These are phyloP conservation scores for Macadamia integrifolia DNA, from an alignment of 164 flowering plant species.

Conservation along the genomic window DNA sequence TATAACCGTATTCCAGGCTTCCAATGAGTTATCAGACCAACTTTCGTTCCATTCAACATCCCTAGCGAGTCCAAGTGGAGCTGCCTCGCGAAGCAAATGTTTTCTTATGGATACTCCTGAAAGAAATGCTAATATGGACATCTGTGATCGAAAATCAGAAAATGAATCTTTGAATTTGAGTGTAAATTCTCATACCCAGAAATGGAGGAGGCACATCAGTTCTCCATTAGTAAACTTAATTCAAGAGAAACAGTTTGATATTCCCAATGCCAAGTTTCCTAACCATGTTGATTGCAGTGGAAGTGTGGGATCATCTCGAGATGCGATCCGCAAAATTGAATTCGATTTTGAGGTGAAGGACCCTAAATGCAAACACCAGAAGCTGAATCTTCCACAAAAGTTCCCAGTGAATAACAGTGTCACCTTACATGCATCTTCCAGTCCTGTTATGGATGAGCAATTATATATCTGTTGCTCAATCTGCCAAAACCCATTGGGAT, in stretches of 20 bases:
- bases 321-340: slow-evolving; percentile 25
- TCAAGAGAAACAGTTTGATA: slow-evolving; percentile 16
- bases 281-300: slow-evolving; percentile 3
- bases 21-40: slow-evolving; percentile 33
- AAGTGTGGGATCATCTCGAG: slow-evolving; percentile 13
- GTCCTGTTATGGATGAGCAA: slow-evolving; percentile 30
- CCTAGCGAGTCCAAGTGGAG: slow-evolving; percentile 14
- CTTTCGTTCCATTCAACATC: slow-evolving; percentile 20
- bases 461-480: slow-evolving; percentile 52
- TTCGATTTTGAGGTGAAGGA: slow-evolving; percentile 17
- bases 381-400: slow-evolving; percentile 14
- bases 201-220: slow-evolving; percentile 42
- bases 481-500: slow-evolving; percentile 67
- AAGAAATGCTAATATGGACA: slow-evolving; percentile 13
- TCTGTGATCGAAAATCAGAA: slow-evolving; percentile 27
- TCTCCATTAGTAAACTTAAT: slow-evolving; percentile 19
- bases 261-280: slow-evolving; percentile 21
- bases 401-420: slow-evolving; percentile 4
- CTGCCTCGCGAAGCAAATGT: slow-evolving; percentile 18
- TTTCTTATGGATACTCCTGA: slow-evolving; percentile 46
- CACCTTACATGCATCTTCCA: slow-evolving; percentile 17
- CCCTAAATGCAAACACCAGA: slow-evolving; percentile 12
- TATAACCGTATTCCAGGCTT: slow-evolving; percentile 30
- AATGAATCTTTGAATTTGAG: slow-evolving; percentile 52
- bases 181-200: slow-evolving; percentile 64